Conservation (phyloP, 2,329 filamentous ascomycete genomes). For the Colletotrichum sp. region DNA sequence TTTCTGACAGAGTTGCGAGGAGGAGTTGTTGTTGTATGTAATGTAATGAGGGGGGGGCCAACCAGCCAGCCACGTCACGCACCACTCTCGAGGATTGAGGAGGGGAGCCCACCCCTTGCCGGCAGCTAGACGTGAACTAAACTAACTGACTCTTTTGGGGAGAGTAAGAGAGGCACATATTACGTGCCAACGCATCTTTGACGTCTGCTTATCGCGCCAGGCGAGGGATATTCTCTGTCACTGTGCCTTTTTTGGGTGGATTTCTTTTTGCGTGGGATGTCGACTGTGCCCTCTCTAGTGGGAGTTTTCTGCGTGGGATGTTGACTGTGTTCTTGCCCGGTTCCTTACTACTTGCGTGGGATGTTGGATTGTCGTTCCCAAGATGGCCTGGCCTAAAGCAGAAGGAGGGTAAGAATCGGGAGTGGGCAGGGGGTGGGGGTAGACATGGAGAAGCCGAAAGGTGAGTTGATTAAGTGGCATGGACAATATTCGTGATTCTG, state of each 20-base stretch:
- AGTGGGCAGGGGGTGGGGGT: not conserved
- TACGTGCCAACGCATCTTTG: not conserved
- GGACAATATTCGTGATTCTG: not conserved
- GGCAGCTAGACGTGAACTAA: not conserved
- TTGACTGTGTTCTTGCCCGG: not conserved
- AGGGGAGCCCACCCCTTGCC: not conserved
- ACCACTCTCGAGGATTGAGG: not conserved
- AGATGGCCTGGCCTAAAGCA: not conserved
- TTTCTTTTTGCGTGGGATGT: no score
- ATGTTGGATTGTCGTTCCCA: not conserved
- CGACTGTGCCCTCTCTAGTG: not conserved
- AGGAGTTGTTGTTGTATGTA: not conserved
- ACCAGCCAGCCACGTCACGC: not conserved
- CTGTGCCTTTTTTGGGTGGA: no score
- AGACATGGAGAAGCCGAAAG: not conserved
- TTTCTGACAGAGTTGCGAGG: not conserved
- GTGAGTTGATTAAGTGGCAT: not conserved
- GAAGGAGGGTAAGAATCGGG: not conserved
- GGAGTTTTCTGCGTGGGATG: not conserved
- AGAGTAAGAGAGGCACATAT: not conserved
- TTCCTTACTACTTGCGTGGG: not conserved
- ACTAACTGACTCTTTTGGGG: not conserved
- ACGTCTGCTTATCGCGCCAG: not conserved
- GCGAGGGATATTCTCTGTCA: no score
- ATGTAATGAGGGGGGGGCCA: not conserved